phyloP scores from a whole-genome alignment of 2,329 filamentous ascomycete genomes.

The Blastomyces gilchristii region DNA sequence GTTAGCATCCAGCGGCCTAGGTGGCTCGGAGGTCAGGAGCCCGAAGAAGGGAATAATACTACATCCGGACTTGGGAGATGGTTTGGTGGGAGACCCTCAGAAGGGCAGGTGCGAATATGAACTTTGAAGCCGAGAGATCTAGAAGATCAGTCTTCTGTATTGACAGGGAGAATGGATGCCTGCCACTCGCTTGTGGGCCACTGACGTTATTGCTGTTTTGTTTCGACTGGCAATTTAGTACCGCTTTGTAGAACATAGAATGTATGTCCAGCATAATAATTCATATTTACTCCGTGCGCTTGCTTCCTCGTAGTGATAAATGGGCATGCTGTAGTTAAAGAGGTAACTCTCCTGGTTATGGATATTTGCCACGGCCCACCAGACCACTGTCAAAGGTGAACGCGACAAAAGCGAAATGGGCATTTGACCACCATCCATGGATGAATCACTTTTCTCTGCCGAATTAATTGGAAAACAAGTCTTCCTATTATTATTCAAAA shows the following conservation, averaged over 20 bases:
- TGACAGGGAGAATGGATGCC: neutral
- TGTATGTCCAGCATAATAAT: neutral
- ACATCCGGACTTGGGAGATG: constrained; percentile 28
- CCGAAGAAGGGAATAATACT: constrained; percentile 7
- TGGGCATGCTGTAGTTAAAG: neutral
- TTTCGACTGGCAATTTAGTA: neutral
- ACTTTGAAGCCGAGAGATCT: neutral
- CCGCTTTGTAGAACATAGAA: neutral
- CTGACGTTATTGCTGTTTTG: neutral
- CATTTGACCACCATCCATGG: neutral
- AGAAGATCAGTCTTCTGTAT: neutral
- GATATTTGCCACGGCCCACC: neutral
- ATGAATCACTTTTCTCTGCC: neutral
- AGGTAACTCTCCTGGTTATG: neutral
- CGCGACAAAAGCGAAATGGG: neutral
- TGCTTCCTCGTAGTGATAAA: neutral
- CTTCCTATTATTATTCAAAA: neutral
- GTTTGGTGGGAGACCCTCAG: constrained; percentile 32
- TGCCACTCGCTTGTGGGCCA: neutral
- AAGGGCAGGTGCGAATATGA: constrained; percentile 33
- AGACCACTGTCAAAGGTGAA: neutral
- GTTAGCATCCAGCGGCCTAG: constrained; percentile 63
- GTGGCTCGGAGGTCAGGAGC: constrained; percentile 54
- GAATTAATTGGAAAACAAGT: neutral
- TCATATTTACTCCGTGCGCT: neutral